phyloP scores from a whole-genome alignment of 139 green algal genomes.

The Chlamydomonas eustigma region DNA sequence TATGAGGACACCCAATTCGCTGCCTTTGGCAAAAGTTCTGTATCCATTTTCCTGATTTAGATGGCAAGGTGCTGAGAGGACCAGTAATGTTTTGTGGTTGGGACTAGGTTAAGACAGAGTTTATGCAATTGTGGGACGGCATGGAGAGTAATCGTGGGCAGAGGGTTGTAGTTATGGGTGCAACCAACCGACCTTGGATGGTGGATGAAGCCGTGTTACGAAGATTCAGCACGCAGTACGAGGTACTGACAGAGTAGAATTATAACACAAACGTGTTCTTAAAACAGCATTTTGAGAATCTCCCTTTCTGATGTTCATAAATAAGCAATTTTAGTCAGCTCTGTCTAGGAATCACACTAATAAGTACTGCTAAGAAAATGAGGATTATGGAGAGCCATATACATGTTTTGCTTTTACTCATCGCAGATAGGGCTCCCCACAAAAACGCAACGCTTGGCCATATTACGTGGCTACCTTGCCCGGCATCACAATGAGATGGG shows the following conservation, averaged over 20 bases:
- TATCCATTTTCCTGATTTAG: no score
- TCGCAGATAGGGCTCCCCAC: conserved; percentile 66
- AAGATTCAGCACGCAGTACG: conserved; percentile 53
- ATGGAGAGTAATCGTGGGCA: conserved; percentile 61
- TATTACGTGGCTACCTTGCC: conserved; percentile 55
- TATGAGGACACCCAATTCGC: no score
- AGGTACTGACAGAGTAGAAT: neutral
- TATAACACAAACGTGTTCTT: neutral
- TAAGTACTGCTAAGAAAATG: no score
- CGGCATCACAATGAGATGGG: conserved; percentile 25
- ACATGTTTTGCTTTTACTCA: no score
- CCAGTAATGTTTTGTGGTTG: no score
- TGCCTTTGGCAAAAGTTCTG: no score
- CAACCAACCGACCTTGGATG: conserved; percentile 77
- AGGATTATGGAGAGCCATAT: no score
- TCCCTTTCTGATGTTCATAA: no score
- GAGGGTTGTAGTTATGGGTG: conserved; percentile 80
- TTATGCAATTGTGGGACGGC: conserved; percentile 96
- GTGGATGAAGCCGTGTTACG: conserved; percentile 56
- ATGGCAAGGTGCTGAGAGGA: no score
- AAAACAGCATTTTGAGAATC: no score
- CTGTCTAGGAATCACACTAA: no score
- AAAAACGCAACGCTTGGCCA: conserved; percentile 47
- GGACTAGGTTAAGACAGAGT: conserved; percentile 79
- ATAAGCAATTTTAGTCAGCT: no score